Evolutionary conservation across 2,329 filamentous ascomycete genomes (phyloP), one percentile per base, ranked within the genome.

Genomic region (Cryoendolithus antarcticus): DNA sequence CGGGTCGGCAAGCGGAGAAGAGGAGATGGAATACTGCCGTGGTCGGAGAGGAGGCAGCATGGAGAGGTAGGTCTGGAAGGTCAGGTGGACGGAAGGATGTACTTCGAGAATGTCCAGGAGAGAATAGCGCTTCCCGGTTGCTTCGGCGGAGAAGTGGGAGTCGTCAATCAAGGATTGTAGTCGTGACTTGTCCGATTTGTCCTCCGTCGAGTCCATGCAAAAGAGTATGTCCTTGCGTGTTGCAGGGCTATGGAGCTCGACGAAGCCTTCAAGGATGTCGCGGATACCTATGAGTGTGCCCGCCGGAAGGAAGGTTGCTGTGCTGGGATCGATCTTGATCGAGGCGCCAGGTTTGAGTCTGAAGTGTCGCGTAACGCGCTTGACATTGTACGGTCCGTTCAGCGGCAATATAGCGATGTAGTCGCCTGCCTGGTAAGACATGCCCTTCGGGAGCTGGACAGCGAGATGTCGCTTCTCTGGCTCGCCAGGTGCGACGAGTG

Each of bases 41-140:
- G 43, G 37, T 24, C 81, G 75, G 75, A 89, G 82, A 0, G 81
- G 79, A 1, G 81, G 80, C 1, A 85, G 69, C 69, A 86, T 78
- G 27, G 69, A 66, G 4, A 88, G 66, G 62, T 80, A 88, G 10
- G 72, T 61, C 4, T 70, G 69, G 27, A 32, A 88, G 67, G 80
- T 68, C 0, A 86, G 59, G 2, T 70, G 59, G 27, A 81, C 63
- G 1, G 65, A 59, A 0, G 71, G 65, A 50, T 75, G 77, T 6
- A 68, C 64, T 51, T 82, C 76, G 1, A 88, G 66, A 2, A 88
- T 63, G 42, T 85, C 78, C 4, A 88, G 64, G 1, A 80, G 30
- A 2, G 36, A 19, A 12, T 11, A n/a, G 8, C 10, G n/a, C n/a
- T 38, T 28, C 4, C 12, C 29, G 3, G 27, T 11, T n/a, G 15